A percentile compares a stretch with the other conserved stretches of the same genome.
phyloP scores from a whole-genome alignment of 139 green algal genomes.

The Ettlia oleoabundans region DNA sequence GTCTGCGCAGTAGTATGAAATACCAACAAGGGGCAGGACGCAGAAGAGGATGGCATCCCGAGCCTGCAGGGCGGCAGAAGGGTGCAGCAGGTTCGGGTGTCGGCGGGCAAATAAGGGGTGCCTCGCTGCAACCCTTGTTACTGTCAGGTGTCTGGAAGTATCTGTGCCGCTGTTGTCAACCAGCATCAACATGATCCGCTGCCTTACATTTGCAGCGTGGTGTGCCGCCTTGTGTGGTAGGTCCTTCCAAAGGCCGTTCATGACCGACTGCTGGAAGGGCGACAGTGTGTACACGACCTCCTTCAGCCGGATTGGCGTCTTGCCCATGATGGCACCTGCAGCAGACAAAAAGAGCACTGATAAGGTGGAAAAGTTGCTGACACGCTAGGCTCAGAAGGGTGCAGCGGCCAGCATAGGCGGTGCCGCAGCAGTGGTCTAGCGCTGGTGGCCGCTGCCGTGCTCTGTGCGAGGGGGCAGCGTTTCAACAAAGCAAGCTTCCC shows the following conservation, averaged over 20 bases:
- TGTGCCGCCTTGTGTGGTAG: slow-evolving; percentile 63
- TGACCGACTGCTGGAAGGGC: slow-evolving; percentile 84
- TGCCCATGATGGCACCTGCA: slow-evolving; percentile 48
- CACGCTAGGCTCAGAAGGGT: too few relatives aligned
- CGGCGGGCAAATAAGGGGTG: too few relatives aligned
- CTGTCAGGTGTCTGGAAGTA: too few relatives aligned
- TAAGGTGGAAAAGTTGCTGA: too few relatives aligned
- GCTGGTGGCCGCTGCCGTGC: too few relatives aligned
- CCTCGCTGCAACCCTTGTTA: too few relatives aligned
- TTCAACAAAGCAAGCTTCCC: too few relatives aligned
- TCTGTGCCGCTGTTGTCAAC: too few relatives aligned
- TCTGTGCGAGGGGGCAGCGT: too few relatives aligned
- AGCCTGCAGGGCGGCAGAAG: slow-evolving; percentile 16
- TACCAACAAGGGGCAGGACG: slow-evolving; percentile 34
- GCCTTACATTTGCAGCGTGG: slow-evolving; percentile 38
- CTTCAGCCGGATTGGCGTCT: slow-evolving; percentile 71
- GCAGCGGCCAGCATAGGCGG: too few relatives aligned
- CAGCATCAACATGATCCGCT: not conserved
- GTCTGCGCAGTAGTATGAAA: slow-evolving; percentile 16
- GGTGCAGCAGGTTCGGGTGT: too few relatives aligned
- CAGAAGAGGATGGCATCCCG: slow-evolving; percentile 37
- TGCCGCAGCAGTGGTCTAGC: too few relatives aligned
- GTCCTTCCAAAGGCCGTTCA: slow-evolving; percentile 79
- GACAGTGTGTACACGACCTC: slow-evolving; percentile 91
- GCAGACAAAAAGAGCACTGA: not conserved